Base-by-base conservation (phyloP, 805 yeast species). In the Spathaspora boniae region DNA sequence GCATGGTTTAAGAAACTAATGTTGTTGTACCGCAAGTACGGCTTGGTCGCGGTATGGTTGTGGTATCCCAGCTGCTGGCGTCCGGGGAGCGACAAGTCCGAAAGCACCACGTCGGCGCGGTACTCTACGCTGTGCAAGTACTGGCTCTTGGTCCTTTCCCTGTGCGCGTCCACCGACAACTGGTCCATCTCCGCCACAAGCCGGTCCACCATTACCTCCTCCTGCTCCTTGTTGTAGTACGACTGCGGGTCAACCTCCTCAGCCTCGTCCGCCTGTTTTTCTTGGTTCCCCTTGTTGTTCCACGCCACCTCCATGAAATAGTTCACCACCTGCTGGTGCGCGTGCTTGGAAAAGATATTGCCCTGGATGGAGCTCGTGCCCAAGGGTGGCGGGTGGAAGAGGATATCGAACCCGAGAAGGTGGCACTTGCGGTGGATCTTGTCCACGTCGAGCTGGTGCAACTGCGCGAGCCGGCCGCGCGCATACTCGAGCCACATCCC, bases 301-400 rank as follows among this genome's bases (percentile, higher is more conserved):
- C 51, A 32, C 12, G 58, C 53, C 8, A 56, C 24, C 27, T 61
- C 65, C 29, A 50, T 52, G 37, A 61, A 60, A 41, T 54, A 59
- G 7, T 51, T 42, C 12, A 35, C 23, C 1, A 60, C 52, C 9
- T 45, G 42, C 3, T 43, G 28, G 9, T 58, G 65, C 5, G 62
- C 38, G 27, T 56, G 56, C 44, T 69, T 70, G 23, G 86, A 77
- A 26, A 85, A 65, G n/a, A 91, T 82, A 51, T 89, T 86, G 1
- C 95, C 98, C 53, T 93, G 98, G 34, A 89, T 70, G 0, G 89
- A 63, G 6, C 82, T 73, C 0, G 82, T 86, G 1, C 97, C 96
- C 3, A 53, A 50, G 0, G 96, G 95, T 0, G 97, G 96, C 12
- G 72, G 69, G 34, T 80, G 75, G 6, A 86, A 82, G 15, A 91